These are phyloP conservation scores for Vitis hybrid DNA, from an alignment of 177 flowering plant species.

Conservation along the genomic window DNA sequence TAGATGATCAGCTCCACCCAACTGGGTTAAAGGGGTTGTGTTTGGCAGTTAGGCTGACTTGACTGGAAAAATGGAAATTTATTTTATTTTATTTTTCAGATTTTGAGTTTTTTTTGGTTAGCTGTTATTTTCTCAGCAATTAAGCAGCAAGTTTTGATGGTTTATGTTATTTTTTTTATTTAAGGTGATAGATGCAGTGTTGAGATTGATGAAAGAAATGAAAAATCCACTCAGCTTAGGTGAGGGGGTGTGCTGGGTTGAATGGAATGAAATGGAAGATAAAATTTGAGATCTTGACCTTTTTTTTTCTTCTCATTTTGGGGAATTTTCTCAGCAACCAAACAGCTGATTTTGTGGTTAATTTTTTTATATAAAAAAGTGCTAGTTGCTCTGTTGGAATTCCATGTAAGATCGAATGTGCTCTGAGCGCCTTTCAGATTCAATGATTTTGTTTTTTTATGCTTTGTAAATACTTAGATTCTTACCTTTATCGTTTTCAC, in stretches of 20 bases:
- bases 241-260: no score
- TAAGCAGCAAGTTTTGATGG: background rate
- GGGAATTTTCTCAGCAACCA: constrained; percentile 14
- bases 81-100: background rate
- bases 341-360: background rate
- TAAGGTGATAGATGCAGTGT: background rate
- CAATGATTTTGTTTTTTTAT: constrained; percentile 15
- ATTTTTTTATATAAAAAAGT: background rate
- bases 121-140: background rate
- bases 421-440: constrained; percentile 13
- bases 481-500: constrained; percentile 24
- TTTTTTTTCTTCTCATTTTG: background rate
- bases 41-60: constrained; percentile 8
- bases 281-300: no score
- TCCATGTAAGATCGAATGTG: constrained; percentile 37
- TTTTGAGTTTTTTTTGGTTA: background rate
- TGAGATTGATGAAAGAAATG: no score
- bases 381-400: constrained; percentile 18
- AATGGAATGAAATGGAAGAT: no score
- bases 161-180: background rate
- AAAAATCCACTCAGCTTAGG: no score
- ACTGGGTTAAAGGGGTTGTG: background rate
- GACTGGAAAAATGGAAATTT: background rate
- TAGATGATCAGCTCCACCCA: background rate
- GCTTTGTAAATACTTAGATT: constrained; percentile 13